Base-by-base conservation (phyloP, 352 stramenopile genomes). In the Globisporangium orthogonon region DNA sequence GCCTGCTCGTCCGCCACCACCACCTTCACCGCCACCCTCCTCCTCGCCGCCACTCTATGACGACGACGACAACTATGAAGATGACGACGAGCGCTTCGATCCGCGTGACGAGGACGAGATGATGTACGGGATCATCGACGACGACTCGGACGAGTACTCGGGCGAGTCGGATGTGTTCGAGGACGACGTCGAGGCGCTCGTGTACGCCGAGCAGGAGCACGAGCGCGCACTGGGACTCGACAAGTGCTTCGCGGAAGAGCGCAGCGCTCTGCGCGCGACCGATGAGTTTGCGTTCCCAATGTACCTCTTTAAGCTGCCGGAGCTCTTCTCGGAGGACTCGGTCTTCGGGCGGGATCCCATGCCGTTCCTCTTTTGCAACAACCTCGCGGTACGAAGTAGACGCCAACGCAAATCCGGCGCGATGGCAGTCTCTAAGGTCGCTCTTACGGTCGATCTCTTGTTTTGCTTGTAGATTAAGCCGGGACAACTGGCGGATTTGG, bases 301-400 rank as follows among this genome's bases (percentile, higher is more conserved):
- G 17, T 90, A 87, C 48, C 45, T 90, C 1, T 65, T 66, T 33
- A 81, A 87, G 50, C 61, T 88, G 53, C 74, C 80, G 29, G 59
- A 63, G 49, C 63, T 85, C 35, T 75, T 90, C 37, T 76, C 74
- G 7, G 73, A 83, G 41, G 46, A 86, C 59, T 78, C 61, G 53
- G 76, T 80, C 7, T 87, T 90, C 55, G 80, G 80, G 23, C 70
- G 76, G 55, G 66, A 78, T 44, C 76, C 74, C 2, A 69, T 86
- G 58, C 65, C 82, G 58, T 85, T 73, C 83, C 73, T 90, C 76
- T 82, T 87, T 74, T 84, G 77, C 68, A 86, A 87, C 69, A 90
- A 90, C 60, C 58, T 88, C 18, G 57, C 85, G 76, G 80, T 90
- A 67, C 6, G 37, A 23, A 23, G 23, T 13, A 17, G 11, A 5